Evolutionary conservation across 2,329 filamentous ascomycete genomes (phyloP), one percentile per base, ranked within the genome.

Genomic region (Penicillium sp.): DNA sequence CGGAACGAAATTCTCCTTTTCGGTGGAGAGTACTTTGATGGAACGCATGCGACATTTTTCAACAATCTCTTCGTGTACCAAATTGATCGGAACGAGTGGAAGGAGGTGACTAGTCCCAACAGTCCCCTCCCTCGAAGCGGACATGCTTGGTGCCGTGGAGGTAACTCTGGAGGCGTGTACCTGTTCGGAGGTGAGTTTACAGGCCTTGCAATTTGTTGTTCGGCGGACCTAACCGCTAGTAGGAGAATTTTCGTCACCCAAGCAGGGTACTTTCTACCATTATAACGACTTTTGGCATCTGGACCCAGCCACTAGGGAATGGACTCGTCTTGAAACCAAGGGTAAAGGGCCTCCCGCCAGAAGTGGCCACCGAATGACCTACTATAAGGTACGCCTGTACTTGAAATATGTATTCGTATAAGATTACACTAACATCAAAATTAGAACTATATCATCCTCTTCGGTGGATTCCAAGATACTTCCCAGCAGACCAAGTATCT

Each of bases 281-380:
- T 99, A 99, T 80, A 97, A 96, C 72, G 95, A 98, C 79, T 98
- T 99, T 76, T 99, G 95, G 94, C 85, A 90, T 53, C 84, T 98
- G 46, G 93, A 98, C 73, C 90, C 94, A 0, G 85, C 84, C 8
- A 88, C 86, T 7, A 85, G 93, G 70, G 95, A 99, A 80, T 99
- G 95, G 95, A 91, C 87, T 59, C 90, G 93, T 63, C 83, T 99
- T 37, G 95, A 99, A 76, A 84, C 83, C 2, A 89, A 88, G 65
- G 78, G 78, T 42, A 84, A 84, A 80, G 91, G 91, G 60, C 94
- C 94, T 42, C 89, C 92, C 1, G 93, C 94, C 2, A 84, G 95
- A 66, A 96, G 91, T 75, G 95, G 95, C 3, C 93, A 97, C 77
- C 87, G 94, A 67, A 97, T 99, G 93, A 96, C 93, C 2, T 94